Base-by-base conservation (phyloP, 257 asterid species). In the Agastache rugosa region DNA sequence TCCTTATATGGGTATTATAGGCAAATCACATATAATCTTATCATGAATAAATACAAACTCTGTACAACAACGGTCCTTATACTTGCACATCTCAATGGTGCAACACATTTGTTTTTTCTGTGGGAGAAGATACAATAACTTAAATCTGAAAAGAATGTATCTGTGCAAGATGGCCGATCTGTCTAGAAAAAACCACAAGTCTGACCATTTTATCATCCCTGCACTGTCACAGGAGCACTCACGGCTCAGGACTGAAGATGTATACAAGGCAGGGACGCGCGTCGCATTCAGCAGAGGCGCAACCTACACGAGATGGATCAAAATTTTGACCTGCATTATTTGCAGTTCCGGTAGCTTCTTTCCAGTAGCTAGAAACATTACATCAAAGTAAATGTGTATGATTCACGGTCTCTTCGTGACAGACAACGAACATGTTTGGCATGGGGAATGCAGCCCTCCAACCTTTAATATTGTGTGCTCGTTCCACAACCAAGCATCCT, bases 151-250 rank as follows among this genome's bases (percentile, higher is more conserved):
- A 53, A 22, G 8, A 23, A n/a, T 39, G 16, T 6, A 37, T 22
- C 41, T 22, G 34, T 14, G 42, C 15, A 20, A 15, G 50, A 74
- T n/a, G 67, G 44, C 39, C 42, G 23, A 55, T 75, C 67, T 16
- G 66, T 65, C 37, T 6, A 19, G 25, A 63, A 74, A 53, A 63
- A 53, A 16, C 22, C 17, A 54, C 61, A 55, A 75, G 68, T 27
- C 60, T 42, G 74, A 42, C 61, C 67, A 11, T 29, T 25, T 37
- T 23, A 54, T 16, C 66, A 22, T 56, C 55, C 42, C 56, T 14
- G 11, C 75, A 14, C 22, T 34, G 65, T 53, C 25, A 22, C 65
- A 10, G 47, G 65, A 27, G 75, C 75, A 54, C 22, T 19, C 58
- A 15, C 3, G 14, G 1, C 34, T 17, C 37, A 37, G 12, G 47